phyloP scores from a whole-genome alignment of 331 rosid genomes.

The Acacia concinna region DNA sequence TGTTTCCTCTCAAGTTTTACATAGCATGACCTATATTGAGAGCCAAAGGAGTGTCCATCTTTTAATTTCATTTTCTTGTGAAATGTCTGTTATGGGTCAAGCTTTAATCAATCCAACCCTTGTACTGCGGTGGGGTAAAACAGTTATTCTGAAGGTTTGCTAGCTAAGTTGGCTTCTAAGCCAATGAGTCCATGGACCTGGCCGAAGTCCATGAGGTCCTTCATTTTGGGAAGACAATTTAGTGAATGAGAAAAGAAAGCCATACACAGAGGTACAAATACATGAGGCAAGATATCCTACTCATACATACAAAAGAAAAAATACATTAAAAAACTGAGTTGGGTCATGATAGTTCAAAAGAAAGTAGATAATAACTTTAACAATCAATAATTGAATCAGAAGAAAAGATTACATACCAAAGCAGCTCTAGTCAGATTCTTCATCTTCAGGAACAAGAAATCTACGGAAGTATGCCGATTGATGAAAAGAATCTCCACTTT shows the following conservation, averaged over 20 bases:
- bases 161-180: not conserved
- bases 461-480: conserved; percentile 68
- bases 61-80: not conserved
- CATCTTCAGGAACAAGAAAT: conserved; percentile 60
- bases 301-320: not conserved
- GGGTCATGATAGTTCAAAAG: not conserved
- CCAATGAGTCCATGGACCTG: not conserved
- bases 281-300: not conserved
- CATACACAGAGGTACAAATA: not conserved
- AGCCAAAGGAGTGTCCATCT: not conserved
- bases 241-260: not conserved
- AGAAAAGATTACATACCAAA: conserved; percentile 34
- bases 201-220: not conserved
- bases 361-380: not conserved
- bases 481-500: conserved; percentile 41
- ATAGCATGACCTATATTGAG: not conserved
- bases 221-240: not conserved
- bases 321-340: not conserved
- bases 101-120: not conserved
- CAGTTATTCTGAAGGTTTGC: not conserved
- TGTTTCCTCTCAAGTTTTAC: not conserved
- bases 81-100: not conserved
- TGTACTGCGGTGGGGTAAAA: not conserved
- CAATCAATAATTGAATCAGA: not conserved
- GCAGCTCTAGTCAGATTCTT: conserved; percentile 58